Percentiles rank a stretch among this genome's conserved stretches.
Evolutionary conservation across 2,329 filamentous ascomycete species (phyloP).

Genomic region (Calonectria pteridis): DNA sequence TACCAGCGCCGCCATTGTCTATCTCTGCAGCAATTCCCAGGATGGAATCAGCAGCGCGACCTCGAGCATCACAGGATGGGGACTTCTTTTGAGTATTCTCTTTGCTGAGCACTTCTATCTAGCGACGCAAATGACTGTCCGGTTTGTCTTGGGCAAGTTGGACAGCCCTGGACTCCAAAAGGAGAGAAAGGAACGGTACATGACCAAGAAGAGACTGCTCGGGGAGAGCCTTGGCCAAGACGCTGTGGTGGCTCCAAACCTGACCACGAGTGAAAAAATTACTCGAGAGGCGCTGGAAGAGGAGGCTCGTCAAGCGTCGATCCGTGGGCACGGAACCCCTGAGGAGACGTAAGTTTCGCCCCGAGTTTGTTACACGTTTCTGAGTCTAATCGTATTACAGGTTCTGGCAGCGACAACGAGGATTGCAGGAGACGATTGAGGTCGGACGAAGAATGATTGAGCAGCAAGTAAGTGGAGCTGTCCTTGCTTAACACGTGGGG

Average conservation of each 20-base stretch:
- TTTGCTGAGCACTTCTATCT: slow-evolving; percentile 92
- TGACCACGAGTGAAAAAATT: slow-evolving; percentile 70
- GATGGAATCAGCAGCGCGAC: slow-evolving; percentile 66
- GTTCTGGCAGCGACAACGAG: slow-evolving; percentile 73
- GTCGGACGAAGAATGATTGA: slow-evolving; percentile 68
- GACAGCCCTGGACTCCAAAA: slow-evolving; percentile 90
- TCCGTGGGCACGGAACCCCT: slow-evolving; percentile 61
- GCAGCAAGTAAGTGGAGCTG: slow-evolving; percentile 50
- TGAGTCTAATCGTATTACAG: slow-evolving; percentile 50
- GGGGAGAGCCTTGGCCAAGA: slow-evolving; percentile 76
- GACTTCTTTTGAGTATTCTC: slow-evolving; percentile 83
- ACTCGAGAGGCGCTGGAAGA: slow-evolving; percentile 75
- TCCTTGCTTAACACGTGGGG: not conserved
- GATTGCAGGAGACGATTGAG: slow-evolving; percentile 68
- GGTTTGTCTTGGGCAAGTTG: slow-evolving; percentile 80
- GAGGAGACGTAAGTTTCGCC: slow-evolving; percentile 62
- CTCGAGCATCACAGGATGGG: slow-evolving; percentile 81
- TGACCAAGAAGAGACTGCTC: slow-evolving; percentile 83
- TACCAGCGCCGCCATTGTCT: slow-evolving; percentile 88
- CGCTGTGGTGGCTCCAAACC: slow-evolving; percentile 62
- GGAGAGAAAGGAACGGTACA: slow-evolving; percentile 84
- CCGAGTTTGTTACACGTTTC: not conserved
- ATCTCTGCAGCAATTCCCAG: slow-evolving; percentile 82
- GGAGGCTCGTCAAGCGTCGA: slow-evolving; percentile 66
- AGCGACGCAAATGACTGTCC: slow-evolving; percentile 78